Evolutionary conservation across 257 asterid species (phyloP).

Genomic region (Cordia subcordata): DNA sequence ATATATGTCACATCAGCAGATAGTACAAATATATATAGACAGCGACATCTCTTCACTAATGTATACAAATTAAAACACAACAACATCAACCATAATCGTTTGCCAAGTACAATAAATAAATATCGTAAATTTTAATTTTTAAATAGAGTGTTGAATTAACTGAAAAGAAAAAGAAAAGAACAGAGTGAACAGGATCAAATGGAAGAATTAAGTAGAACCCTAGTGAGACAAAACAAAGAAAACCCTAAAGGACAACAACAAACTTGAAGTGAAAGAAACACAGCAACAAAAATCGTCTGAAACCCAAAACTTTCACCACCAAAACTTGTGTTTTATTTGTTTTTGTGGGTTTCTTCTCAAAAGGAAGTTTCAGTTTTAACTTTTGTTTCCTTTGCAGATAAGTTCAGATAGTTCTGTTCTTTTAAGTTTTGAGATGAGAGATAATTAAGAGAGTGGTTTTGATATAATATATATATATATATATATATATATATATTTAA

Average conservation of each 20-base stretch:
- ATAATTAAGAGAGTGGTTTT: background rate
- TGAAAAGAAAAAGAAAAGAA: too few species aligned
- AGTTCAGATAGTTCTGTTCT: conserved; percentile 43
- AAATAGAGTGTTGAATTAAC: too few species aligned
- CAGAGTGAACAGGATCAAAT: too few species aligned
- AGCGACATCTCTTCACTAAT: conserved; percentile 14
- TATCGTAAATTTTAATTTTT: too few species aligned
- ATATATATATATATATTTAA: too few species aligned
- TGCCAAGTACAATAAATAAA: too few species aligned
- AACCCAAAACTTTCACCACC: background rate
- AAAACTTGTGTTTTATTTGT: background rate
- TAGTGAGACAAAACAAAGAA: too few species aligned
- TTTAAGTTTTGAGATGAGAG: background rate
- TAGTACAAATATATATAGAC: conserved; percentile 15
- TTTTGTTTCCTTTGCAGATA: conserved; percentile 30
- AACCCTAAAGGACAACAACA: background rate
- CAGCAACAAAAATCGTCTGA: too few species aligned
- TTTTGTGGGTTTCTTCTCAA: background rate
- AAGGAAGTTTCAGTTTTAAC: background rate
- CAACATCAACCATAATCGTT: too few species aligned
- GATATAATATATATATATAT: too few species aligned
- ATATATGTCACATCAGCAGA: background rate
- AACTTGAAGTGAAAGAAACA: background rate
- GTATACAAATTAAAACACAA: background rate
- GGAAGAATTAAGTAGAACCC: background rate